A percentile compares a stretch with the other conserved stretches of the same genome.
Evolutionary conservation across 176 grass and related monocot genomes (phyloP).

Genomic region (Juncus effusus): DNA sequence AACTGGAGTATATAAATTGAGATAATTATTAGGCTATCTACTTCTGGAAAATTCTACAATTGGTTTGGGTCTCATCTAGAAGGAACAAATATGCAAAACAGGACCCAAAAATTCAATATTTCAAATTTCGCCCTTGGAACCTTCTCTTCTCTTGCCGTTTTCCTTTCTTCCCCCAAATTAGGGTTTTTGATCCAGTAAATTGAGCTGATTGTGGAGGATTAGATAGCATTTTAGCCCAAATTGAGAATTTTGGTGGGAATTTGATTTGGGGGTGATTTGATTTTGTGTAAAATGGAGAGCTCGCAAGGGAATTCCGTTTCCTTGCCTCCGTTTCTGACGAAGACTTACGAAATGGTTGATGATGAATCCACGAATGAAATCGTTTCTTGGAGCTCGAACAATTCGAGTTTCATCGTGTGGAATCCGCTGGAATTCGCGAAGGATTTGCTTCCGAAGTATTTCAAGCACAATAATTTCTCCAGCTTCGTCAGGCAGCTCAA

Average conservation of each 20-base stretch:
- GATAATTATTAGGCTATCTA: neutral
- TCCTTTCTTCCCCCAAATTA: conserved; percentile 10
- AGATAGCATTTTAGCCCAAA: neutral
- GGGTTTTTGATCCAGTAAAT: conserved; percentile 9
- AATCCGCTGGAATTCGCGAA: conserved; percentile 64
- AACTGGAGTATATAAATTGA: neutral
- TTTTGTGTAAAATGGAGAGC: conserved; percentile 17
- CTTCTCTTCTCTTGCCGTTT: neutral
- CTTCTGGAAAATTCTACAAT: conserved; percentile 61
- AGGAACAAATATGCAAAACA: neutral
- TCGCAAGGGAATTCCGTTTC: conserved; percentile 33
- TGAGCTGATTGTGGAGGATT: neutral
- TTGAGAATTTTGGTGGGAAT: neutral
- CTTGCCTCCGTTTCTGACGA: conserved; percentile 83
- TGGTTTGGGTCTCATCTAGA: conserved; percentile 18
- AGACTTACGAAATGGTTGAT: conserved; percentile 99
- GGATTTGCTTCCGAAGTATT: conserved; percentile 94
- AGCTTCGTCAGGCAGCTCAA: conserved; percentile 98
- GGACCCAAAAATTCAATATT: neutral
- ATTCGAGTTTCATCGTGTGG: conserved; percentile 73
- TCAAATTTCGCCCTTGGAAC: neutral
- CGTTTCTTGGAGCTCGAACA: conserved; percentile 63
- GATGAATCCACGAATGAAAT: conserved; percentile 67
- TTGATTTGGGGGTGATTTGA: neutral
- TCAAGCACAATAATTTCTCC: conserved; percentile 99